Base-by-base conservation (phyloP, 805 yeast species). In the Hanseniaspora lachancei region DNA sequence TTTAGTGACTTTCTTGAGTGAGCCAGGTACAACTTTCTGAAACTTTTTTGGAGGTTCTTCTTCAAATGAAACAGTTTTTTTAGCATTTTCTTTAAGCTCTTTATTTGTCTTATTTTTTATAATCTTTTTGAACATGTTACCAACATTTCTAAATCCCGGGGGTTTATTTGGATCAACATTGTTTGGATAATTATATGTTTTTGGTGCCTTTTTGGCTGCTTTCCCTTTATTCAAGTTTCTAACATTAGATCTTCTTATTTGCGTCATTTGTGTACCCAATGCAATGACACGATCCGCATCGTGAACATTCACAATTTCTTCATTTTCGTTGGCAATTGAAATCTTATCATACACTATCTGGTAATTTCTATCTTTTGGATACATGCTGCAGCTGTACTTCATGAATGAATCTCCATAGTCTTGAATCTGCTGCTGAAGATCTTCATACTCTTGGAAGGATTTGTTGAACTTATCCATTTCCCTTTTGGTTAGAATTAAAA, bases 361-460 rank as follows among this genome's bases (percentile, higher is more conserved):
- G 15, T 49, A 55, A 0, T 27, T 27, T 35, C 34, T 55, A 20
- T 55, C 64, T 1, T 64, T 58, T 0, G 97, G 97, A 1, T 93
- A 60, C 8, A 93, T 84, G 54, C 95, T 70, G 59, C 79, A 84
- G 34, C 81, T 78, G 10, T 68, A 68, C 36, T 70, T 71, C 5
- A 67, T 69, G 41, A 73, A 61, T 23, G 68, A 73, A 24, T 77
- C 77, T 20, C 58, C 58, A 39, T 35, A 49, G 39, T 70, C 71
- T 65, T 76, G 74, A 36, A 88, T 82, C 59, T 79, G 80, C 51
- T 76, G 75, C 63, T 93, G 97, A 44, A 93, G 80, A 64, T 77
- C 78, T 57, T 78, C 78, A 66, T 93, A 91, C 29, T 89, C 93
- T 32, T 77, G 83, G 84, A 87, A 80, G 0, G 97, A 89, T 61